A percentile compares a stretch with the other conserved stretches of the same genome.
Conservation (phyloP, 179 eudicot species). For the Kewa caespitosa region DNA sequence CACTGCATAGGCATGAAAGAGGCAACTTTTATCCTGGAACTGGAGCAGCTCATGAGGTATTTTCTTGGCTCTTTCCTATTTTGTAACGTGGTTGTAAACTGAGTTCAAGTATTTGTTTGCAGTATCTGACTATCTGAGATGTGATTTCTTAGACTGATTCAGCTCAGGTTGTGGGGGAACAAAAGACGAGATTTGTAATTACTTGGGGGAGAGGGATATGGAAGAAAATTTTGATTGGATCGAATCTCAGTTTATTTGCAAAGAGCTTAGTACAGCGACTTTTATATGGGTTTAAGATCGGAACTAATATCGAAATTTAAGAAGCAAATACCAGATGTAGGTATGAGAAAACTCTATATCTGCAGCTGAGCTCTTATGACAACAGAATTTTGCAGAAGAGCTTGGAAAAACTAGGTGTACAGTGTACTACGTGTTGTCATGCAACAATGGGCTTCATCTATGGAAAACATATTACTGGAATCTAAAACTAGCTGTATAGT, state of each 20-base stretch:
- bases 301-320: background rate
- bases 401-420: background rate
- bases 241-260: background rate
- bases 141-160: background rate
- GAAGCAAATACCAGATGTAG: background rate
- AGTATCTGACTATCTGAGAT: background rate
- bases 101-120: background rate
- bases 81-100: background rate
- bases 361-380: background rate
- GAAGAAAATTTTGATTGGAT: background rate
- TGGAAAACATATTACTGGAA: no score
- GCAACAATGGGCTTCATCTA: background rate
- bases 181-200: background rate
- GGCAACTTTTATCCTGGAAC: slow-evolving; percentile 97
- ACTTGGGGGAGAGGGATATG: slow-evolving; percentile 1
- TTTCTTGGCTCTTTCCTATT: background rate
- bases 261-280: background rate
- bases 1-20: slow-evolving; percentile 95
- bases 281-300: background rate
- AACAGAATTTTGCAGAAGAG: background rate
- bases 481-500: no score
- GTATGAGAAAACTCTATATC: background rate
- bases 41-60: slow-evolving; percentile 90
- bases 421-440: background rate
- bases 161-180: background rate